Evolutionary conservation across 768 basidiomycete species (phyloP), one percentile per base, ranked within the genome.

Genomic region (Tricholoma sp.): DNA sequence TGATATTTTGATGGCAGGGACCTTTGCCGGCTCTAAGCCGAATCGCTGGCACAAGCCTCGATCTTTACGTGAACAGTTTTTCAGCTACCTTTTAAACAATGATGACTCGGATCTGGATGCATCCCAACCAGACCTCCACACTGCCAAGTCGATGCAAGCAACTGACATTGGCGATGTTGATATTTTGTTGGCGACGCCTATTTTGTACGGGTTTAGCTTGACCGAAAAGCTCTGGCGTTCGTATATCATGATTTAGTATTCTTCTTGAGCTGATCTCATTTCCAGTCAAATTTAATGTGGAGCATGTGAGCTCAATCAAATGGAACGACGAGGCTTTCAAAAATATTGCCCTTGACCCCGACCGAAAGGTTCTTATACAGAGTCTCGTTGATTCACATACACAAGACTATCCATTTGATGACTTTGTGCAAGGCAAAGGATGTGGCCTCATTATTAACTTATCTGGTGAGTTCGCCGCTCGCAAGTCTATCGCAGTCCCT

Each of bases 261-360:
- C 6, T 33, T 33, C 10, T 33, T 33, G 32, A 33, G 32, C 32
- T 33, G 32, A 33, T 34, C 18, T 36, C 45, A 33, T 37, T 49
- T 18, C 7, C 28, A 51, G 15, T 6, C 36, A 13, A 13, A 12
- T 9, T 37, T 42, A 36, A 54, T 17, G n/a, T 17, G 32, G 32
- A 33, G 32, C 32, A 33, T 10, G 32, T 33, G 32, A 33, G 15
- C 33, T 51, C 51, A 18, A 61, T 75, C 20, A 49, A 50, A 10
- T 75, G 74, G 72, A 66, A 65, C 20, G 67, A 70, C 28, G 68
- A 68, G 10, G 68, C 74, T 3, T 76, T 72, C 61, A 56, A 65
- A 3, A 61, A 59, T 0, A 65, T 76, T 15, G 73, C 74, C 2
- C 62, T 76, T 13, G 68, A 63, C 6, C 11, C 47, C 3, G 68